Base-by-base conservation (phyloP, 108 stramenopile genomes). In the Cyclostephanos invisitatus region DNA sequence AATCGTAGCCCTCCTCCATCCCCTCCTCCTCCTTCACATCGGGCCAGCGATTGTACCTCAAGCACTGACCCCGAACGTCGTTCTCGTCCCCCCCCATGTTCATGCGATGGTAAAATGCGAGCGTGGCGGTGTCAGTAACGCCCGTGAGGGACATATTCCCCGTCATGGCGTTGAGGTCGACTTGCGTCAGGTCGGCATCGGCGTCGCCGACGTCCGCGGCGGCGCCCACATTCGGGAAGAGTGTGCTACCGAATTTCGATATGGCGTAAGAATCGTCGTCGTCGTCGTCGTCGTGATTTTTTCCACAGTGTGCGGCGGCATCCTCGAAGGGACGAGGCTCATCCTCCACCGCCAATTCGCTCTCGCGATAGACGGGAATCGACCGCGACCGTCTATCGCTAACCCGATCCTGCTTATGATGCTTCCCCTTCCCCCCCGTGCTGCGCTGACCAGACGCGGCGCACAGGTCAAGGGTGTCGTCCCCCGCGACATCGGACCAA, bases 341-440 rank as follows among this genome's bases (percentile, higher is more conserved):
- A 63, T 95, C 94, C 70, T 92, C 94, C 37, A 92, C 94, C 15
- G 86, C 90, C 22, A 95, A 60, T 80, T 95, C 91, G 21, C 86
- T 82, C 68, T 88, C 83, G 38, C 77, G 57, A 51, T 68, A 91
- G 5, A 95, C 83, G 12, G 90, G 91, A 0, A 40, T 74, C 64
- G 11, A 73, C 64, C 32, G 32, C 32, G 32, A 32, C 32, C 32
- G 32, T 32, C 32, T 2, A 32, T 32, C 32, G 4, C 32, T n/a
- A n/a, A n/a, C n/a, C n/a, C n/a, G n/a, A n/a, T n/a, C n/a, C n/a
- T n/a, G n/a, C n/a, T n/a, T n/a, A n/a, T n/a, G n/a, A n/a, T n/a
- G n/a, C n/a, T n/a, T n/a, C n/a, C n/a, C n/a, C n/a, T 80, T 86
- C 5, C 89, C 87, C 22, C 54, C 87, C 22, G 55, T 67, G 1